Base-by-base conservation (phyloP, 2,329 filamentous ascomycete species). In the Xylariaceae sp. region DNA sequence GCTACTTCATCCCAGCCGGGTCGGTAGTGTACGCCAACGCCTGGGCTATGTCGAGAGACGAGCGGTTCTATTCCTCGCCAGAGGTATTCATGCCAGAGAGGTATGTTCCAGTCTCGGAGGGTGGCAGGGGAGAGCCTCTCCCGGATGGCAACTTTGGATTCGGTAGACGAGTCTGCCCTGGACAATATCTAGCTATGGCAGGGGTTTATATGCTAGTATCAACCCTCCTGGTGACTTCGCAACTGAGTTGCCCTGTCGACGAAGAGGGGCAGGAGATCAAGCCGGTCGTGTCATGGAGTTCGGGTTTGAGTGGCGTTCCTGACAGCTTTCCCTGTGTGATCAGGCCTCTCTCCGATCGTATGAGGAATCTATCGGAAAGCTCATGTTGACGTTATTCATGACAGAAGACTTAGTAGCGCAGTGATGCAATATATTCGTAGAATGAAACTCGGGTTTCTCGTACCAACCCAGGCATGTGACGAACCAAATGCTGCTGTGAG, bases 111-210 rank as follows among this genome's bases (percentile, higher is more conserved):
- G 43, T 37, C 16, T 40, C 44, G 9, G 29, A 54, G 34, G 55
- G 56, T 3, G 57, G 55, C 2, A 49, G 45, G 24, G 56, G 45
- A 1, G 60, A 63, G 38, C 57, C 59, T 6, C 59, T 48, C 57
- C 60, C 60, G 0, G 45, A 53, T 8, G 60, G 59, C 0, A 51
- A 54, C 11, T 62, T 72, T 48, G 69, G 69, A 9, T 73, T 69
- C 57, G 71, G 70, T 4, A 55, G 69, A n/a, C 59, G 69, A 4
- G 60, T 67, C 3, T 74, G 71, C 42, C 61, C 64, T 16, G 71
- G 71, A 2, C 61, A 67, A 34, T 56, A 62, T 24, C 56, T 77
- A 15, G 73, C 73, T 1, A 69, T 76, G 51, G 67, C 72, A 43
- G 69, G 72, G 16, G 66, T 73, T 0, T 72, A 55, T 2, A 61